Percentiles rank a stretch among this genome's conserved stretches.
phyloP scores from a whole-genome alignment of 495 filamentous ascomycete species.

The Penicillium simplicissimum region DNA sequence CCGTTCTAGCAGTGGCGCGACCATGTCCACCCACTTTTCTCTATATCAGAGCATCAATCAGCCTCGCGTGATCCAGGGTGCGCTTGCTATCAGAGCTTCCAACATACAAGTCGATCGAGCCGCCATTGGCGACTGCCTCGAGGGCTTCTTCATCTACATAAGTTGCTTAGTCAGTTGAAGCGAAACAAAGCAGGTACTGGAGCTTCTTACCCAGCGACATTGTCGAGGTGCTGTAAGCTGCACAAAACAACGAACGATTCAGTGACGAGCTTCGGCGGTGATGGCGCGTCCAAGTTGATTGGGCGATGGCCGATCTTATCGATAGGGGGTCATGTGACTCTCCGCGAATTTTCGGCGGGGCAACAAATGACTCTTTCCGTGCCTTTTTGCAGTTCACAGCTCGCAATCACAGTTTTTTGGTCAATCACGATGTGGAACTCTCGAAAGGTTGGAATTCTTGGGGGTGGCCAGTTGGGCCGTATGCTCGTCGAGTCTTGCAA shows the following conservation, averaged over 20 bases:
- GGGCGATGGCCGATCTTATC: conserved; percentile 24
- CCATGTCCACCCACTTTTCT: conserved; percentile 55
- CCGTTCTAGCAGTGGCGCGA: conserved; percentile 51
- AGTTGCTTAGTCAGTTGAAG: conserved; percentile 4
- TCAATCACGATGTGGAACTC: conserved; percentile 48
- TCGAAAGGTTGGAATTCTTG: conserved; percentile 64
- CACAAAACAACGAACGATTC: conserved; percentile 15
- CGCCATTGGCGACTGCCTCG: conserved; percentile 61
- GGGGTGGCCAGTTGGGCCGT: conserved; percentile 83
- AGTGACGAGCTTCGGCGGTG: conserved; percentile 23
- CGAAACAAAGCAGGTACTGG: neutral
- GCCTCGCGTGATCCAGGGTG: conserved; percentile 16
- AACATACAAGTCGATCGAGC: conserved; percentile 67
- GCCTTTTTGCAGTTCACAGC: conserved; percentile 2
- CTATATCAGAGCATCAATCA: conserved; percentile 39
- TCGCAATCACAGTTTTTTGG: conserved; percentile 6
- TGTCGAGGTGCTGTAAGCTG: conserved; percentile 21
- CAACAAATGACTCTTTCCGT: conserved; percentile 24
- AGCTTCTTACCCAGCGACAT: conserved; percentile 44
- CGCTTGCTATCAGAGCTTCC: conserved; percentile 1
- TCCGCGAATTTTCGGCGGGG: conserved; percentile 41
- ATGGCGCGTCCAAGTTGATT: conserved; percentile 19
- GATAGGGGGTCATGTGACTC: conserved; percentile 31
- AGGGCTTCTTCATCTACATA: conserved; percentile 62
- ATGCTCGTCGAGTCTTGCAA: conserved; percentile 96